phyloP scores from a whole-genome alignment of 2,329 filamentous ascomycete genomes.

The Monilinia fructigena region DNA sequence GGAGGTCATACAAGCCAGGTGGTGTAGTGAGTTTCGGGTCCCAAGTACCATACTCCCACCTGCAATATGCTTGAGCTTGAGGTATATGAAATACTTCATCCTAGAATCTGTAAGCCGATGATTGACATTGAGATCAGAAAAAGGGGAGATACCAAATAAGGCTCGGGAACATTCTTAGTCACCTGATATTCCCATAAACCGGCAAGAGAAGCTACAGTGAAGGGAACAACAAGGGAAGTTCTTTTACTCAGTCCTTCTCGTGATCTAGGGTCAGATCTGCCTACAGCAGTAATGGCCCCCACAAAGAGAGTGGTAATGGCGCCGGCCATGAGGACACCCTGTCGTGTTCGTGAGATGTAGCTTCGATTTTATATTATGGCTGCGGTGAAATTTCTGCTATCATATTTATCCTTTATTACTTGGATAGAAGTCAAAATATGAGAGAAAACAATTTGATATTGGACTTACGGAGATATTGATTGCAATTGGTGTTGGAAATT shows the following conservation, averaged over 20 bases:
- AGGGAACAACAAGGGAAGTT: background rate
- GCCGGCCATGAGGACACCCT: constrained; percentile 39
- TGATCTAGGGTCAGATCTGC: background rate
- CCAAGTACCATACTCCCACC: constrained; percentile 73
- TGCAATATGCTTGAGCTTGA: constrained; percentile 85
- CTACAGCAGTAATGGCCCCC: constrained; percentile 1
- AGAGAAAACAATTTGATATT: background rate
- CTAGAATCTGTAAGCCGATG: constrained; percentile 45
- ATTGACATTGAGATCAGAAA: background rate
- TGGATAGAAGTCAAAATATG: background rate
- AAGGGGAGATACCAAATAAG: constrained; percentile 34
- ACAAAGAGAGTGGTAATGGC: constrained; percentile 29
- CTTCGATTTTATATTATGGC: background rate
- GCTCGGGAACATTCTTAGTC: constrained; percentile 34
- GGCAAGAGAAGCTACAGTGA: constrained; percentile 14
- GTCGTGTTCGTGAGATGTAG: background rate
- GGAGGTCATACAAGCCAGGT: constrained; percentile 67
- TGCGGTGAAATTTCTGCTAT: background rate
- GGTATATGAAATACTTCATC: constrained; percentile 88
- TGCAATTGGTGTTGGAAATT: background rate
- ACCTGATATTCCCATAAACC: constrained; percentile 36
- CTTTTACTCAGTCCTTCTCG: background rate
- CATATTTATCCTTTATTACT: background rate
- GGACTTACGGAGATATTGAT: background rate
- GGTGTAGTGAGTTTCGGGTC: constrained; percentile 98